Conservation (phyloP, 345 rosid genomes). For the Mercurialis annua region DNA sequence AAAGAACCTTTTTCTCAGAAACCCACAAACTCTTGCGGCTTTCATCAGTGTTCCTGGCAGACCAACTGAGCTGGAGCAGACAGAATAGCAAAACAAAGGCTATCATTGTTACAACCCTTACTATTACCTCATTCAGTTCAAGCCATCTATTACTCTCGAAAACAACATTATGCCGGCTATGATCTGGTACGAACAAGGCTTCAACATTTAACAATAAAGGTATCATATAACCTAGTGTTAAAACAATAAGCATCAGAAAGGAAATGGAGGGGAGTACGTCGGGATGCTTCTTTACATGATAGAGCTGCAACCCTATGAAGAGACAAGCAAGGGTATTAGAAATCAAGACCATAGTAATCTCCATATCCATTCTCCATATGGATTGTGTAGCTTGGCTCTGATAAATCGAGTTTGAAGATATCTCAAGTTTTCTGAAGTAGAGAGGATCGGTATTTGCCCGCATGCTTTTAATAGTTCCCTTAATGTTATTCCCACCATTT, state of each 20-base stretch:
- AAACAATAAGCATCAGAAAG: conserved; percentile 52
- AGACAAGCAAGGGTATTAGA: conserved; percentile 70
- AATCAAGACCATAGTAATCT: conserved; percentile 69
- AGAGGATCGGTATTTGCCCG: conserved; percentile 58
- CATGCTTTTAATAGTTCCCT: conserved; percentile 66
- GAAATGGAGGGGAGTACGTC: conserved; percentile 70
- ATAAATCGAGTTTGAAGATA: conserved; percentile 57
- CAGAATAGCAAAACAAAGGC: conserved; percentile 81
- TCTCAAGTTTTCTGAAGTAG: conserved; percentile 51
- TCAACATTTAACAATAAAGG: conserved; percentile 77
- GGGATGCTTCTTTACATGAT: conserved; percentile 67
- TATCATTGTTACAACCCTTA: conserved; percentile 70
- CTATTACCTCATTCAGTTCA: conserved; percentile 76
- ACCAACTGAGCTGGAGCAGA: conserved; percentile 77
- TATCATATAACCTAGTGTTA: conserved; percentile 74
- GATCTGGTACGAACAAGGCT: conserved; percentile 49
- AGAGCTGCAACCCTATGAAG: conserved; percentile 68
- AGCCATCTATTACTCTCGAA: conserved; percentile 76
- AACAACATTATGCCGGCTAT: conserved; percentile 48
- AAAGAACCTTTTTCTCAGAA: conserved; percentile 64
- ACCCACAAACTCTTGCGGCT: conserved; percentile 42
- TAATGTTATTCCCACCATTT: conserved; percentile 41
- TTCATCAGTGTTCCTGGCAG: conserved; percentile 42
- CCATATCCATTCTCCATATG: conserved; percentile 88
- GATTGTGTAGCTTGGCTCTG: conserved; percentile 59